A percentile compares a stretch with the other conserved stretches of the same genome.
Evolutionary conservation across 345 rosid genomes (phyloP).

Genomic region (Ceriops zippeliana): DNA sequence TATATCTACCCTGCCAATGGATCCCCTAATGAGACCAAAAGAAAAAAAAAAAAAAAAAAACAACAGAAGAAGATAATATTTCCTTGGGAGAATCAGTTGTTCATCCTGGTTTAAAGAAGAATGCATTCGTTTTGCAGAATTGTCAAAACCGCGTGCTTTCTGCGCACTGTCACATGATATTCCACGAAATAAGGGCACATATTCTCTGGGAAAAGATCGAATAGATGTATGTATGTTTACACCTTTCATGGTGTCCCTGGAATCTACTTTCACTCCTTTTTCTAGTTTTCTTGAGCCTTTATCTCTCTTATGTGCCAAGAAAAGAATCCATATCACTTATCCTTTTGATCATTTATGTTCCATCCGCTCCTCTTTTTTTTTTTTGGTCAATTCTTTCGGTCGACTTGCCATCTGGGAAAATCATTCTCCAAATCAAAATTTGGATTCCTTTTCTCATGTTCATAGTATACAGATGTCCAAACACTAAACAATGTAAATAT

Average conservation of each 20-base stretch:
- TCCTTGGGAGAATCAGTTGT: no score
- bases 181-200: conserved; percentile 13
- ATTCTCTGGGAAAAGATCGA: conserved; percentile 8
- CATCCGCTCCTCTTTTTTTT: not conserved
- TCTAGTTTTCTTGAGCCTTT: not conserved
- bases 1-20: no score
- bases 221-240: not conserved
- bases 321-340: conserved; percentile 22
- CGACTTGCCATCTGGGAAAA: conserved; percentile 16
- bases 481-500: not conserved
- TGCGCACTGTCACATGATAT: not conserved
- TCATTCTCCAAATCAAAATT: not conserved
- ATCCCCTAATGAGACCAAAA: no score
- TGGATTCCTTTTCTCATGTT: not conserved
- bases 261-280: not conserved
- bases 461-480: not conserved
- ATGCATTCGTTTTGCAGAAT: no score
- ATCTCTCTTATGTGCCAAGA: not conserved
- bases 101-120: no score
- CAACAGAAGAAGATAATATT: no score
- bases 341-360: not conserved
- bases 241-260: not conserved
- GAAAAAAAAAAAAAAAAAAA: no score
- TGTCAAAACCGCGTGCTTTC: no score
- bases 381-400: not conserved